A percentile compares a stretch with the other conserved stretches of the same genome.
phyloP scores from a whole-genome alignment of 352 stramenopile species.

The Globisporangium emineosum region DNA sequence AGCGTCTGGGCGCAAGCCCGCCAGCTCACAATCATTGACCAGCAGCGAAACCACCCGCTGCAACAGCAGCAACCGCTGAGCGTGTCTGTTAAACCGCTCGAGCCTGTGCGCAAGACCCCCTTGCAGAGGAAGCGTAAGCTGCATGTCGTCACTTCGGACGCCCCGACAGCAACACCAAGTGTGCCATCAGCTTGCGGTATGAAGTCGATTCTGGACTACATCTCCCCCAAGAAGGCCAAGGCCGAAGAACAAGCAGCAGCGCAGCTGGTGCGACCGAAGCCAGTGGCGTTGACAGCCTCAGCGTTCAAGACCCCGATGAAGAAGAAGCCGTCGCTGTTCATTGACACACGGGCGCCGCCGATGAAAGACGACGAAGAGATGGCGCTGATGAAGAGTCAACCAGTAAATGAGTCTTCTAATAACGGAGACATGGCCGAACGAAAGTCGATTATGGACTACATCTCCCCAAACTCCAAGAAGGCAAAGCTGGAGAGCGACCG shows the following conservation, averaged over 20 bases:
- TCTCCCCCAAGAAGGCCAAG: conserved; percentile 1
- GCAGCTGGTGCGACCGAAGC: background rate
- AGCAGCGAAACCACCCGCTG: background rate
- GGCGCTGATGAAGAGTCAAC: background rate
- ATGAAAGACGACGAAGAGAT: conserved; percentile 4
- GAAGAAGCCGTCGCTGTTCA: conserved; percentile 13
- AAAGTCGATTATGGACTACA: conserved; percentile 20
- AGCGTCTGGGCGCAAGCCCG: conserved; percentile 2
- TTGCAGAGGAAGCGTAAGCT: conserved; percentile 10
- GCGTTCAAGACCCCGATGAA: conserved; percentile 17
- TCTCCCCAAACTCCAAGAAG: conserved; percentile 18
- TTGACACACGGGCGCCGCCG: conserved; percentile 6
- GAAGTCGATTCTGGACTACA: conserved; percentile 9
- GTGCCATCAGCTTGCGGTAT: background rate
- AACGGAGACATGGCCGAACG: background rate
- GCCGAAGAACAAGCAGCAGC: background rate
- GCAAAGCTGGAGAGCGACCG: conserved; percentile 6
- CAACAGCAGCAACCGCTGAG: background rate
- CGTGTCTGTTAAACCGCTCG: background rate
- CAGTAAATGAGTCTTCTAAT: background rate
- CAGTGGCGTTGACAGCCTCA: background rate
- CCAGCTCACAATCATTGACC: background rate
- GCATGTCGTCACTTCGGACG: background rate
- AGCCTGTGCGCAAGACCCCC: background rate
- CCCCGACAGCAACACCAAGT: background rate